phyloP scores from a whole-genome alignment of 805 yeast genomes.

The Blastobotrys attinorum region DNA sequence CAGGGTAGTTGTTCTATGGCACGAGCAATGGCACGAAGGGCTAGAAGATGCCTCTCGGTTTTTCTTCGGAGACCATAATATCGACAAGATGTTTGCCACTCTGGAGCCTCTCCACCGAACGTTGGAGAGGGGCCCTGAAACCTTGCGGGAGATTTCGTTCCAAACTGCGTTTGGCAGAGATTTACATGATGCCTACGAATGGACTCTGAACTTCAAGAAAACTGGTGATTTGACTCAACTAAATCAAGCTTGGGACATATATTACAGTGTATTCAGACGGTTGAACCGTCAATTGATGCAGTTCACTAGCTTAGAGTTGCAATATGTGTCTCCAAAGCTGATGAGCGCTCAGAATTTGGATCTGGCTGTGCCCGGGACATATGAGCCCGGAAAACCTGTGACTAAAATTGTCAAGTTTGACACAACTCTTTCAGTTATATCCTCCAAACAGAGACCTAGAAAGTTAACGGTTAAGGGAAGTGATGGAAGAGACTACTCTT shows the following conservation, averaged over 20 bases:
- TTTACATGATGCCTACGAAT: conserved; percentile 82
- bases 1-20: conserved; percentile 94
- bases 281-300: conserved; percentile 86
- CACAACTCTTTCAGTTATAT: conserved; percentile 75
- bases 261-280: conserved; percentile 86
- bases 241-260: conserved; percentile 97
- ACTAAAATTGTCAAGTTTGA: conserved; percentile 69
- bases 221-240: conserved; percentile 81
- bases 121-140: conserved; percentile 78
- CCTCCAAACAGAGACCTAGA: conserved; percentile 95
- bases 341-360: conserved; percentile 71
- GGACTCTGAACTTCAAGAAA: conserved; percentile 80
- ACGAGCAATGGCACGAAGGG: conserved; percentile 97
- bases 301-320: conserved; percentile 75
- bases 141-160: conserved; percentile 87
- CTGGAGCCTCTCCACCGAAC: conserved; percentile 82
- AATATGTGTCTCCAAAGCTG: conserved; percentile 87
- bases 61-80: conserved; percentile 89
- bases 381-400: conserved; percentile 74
- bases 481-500: conserved; percentile 87
- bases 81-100: conserved; percentile 88
- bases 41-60: conserved; percentile 92
- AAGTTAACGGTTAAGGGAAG: conserved; percentile 71
- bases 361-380: conserved; percentile 91
- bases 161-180: conserved; percentile 92